Percentiles rank a stretch among this genome's conserved stretches.
phyloP scores from a whole-genome alignment of 2,329 filamentous ascomycete species.

The Xylariales sp. region DNA sequence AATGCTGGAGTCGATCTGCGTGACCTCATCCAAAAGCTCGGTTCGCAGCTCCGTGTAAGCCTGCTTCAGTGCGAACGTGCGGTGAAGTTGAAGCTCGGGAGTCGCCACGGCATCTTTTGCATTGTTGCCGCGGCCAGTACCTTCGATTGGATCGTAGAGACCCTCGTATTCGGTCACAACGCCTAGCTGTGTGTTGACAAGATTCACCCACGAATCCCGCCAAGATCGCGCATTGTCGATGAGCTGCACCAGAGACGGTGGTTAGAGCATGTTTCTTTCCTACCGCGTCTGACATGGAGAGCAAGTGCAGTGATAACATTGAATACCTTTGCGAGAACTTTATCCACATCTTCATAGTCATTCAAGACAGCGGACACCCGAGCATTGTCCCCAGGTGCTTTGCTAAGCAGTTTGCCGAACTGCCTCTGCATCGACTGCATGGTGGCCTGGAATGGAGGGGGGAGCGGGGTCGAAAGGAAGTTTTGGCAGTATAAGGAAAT shows the following conservation, averaged over 20 bases:
- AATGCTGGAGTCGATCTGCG: constrained; percentile 64
- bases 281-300: no score
- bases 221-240: constrained; percentile 72
- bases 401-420: constrained; percentile 67
- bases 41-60: constrained; percentile 66
- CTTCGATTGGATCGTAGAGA: constrained; percentile 73
- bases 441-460: no score
- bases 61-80: constrained; percentile 60
- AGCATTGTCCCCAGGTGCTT: constrained; percentile 67
- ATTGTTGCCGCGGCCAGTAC: constrained; percentile 54
- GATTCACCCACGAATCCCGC: constrained; percentile 73
- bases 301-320: no score
- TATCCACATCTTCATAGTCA: constrained; percentile 78
- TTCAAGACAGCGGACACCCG: constrained; percentile 70
- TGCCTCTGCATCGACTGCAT: constrained; percentile 73
- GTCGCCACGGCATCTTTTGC: constrained; percentile 55
- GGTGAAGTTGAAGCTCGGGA: constrained; percentile 56
- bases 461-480: no score
- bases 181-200: constrained; percentile 64
- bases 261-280: background rate
- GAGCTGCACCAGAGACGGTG: constrained; percentile 45
- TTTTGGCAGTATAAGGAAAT: background rate
- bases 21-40: constrained; percentile 68
- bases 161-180: constrained; percentile 64
- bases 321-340: constrained; percentile 65